Percentiles rank a stretch among this genome's conserved stretches.
phyloP scores from a whole-genome alignment of 2,329 filamentous ascomycete genomes.

The Helotiales sp. region DNA sequence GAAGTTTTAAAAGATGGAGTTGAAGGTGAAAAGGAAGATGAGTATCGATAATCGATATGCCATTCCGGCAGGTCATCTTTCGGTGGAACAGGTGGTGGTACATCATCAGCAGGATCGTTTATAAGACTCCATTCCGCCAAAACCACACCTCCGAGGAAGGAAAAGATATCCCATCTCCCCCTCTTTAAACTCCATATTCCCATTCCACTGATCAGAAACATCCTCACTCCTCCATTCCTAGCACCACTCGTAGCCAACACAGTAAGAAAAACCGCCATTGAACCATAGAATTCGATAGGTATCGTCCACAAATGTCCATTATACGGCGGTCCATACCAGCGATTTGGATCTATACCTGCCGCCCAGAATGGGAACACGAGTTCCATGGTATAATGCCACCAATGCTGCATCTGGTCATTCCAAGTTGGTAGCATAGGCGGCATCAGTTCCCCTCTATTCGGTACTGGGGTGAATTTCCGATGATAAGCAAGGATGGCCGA shows the following conservation, averaged over 20 bases:
- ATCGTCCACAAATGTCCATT: conserved; percentile 21
- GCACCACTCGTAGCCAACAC: conserved; percentile 4
- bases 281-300: conserved; percentile 17
- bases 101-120: neutral
- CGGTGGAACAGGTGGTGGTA: too few relatives aligned
- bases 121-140: conserved; percentile 37
- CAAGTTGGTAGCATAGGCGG: conserved; percentile 24
- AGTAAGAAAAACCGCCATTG: conserved; percentile 12
- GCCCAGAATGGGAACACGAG: conserved; percentile 6
- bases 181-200: neutral
- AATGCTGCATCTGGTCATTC: conserved; percentile 32
- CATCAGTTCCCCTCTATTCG: conserved; percentile 1
- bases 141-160: conserved; percentile 44
- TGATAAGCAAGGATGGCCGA: conserved; percentile 36
- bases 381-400: conserved; percentile 12
- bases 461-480: conserved; percentile 28
- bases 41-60: too few relatives aligned
- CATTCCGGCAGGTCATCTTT: too few relatives aligned
- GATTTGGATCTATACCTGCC: conserved; percentile 2
- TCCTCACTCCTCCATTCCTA: neutral
- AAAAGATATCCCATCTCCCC: conserved; percentile 1
- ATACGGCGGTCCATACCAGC: neutral
- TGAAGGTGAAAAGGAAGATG: too few relatives aligned
- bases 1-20: neutral
- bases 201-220: neutral